A percentile compares a stretch with the other conserved stretches of the same genome.
phyloP scores from a whole-genome alignment of 2,329 filamentous ascomycete species.

The Cladophialophora psammophila region DNA sequence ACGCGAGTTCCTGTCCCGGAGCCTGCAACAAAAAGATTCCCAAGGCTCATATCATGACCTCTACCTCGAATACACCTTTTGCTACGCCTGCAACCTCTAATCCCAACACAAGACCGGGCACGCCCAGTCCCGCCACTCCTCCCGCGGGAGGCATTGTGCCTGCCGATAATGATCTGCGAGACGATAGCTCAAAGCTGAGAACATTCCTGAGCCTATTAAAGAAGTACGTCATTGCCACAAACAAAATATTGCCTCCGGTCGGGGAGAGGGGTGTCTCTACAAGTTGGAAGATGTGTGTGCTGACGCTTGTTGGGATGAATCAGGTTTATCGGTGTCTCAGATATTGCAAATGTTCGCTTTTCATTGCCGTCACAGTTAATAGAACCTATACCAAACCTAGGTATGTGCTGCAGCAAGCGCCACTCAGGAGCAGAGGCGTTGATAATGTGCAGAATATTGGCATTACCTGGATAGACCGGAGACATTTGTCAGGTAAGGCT shows the following conservation, averaged over 20 bases:
- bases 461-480: slow-evolving; percentile 96
- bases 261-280: background rate
- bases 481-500: slow-evolving; percentile 73
- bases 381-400: slow-evolving; percentile 92
- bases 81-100: slow-evolving; percentile 34
- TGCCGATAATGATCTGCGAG: slow-evolving; percentile 64
- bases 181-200: slow-evolving; percentile 86
- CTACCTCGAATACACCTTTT: slow-evolving; percentile 36
- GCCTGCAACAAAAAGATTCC: slow-evolving; percentile 3
- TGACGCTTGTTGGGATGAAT: slow-evolving; percentile 26
- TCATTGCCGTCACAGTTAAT: slow-evolving; percentile 93
- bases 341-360: slow-evolving; percentile 95
- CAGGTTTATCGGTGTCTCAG: slow-evolving; percentile 94
- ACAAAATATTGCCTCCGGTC: background rate
- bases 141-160: slow-evolving; percentile 40
- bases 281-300: slow-evolving; percentile 12
- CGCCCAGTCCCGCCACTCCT: slow-evolving; percentile 43
- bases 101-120: slow-evolving; percentile 36
- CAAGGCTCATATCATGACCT: slow-evolving; percentile 35
- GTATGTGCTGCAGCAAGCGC: slow-evolving; percentile 49
- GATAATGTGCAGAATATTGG: slow-evolving; percentile 78
- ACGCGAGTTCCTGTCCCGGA: slow-evolving; percentile 10
- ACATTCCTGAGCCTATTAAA: slow-evolving; percentile 87
- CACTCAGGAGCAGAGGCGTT: slow-evolving; percentile 24
- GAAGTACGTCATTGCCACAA: slow-evolving; percentile 68